Evolutionary conservation across 2,329 filamentous ascomycete species (phyloP).

Genomic region (Kalmusia sp.): DNA sequence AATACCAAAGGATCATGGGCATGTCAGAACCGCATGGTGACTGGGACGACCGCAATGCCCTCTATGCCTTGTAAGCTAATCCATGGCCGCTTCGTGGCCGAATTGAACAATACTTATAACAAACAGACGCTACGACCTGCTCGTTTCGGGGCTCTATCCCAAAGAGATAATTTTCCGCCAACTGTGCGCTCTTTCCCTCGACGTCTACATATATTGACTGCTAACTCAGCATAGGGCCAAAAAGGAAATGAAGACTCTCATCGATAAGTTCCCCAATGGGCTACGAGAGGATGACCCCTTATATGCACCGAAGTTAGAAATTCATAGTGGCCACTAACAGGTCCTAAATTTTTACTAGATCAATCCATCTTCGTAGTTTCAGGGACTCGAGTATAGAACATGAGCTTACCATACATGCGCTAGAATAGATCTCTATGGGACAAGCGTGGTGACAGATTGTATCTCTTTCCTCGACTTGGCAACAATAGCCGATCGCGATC

Average conservation of each 20-base stretch:
- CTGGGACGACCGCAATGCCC: not conserved
- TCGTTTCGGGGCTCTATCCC: not conserved
- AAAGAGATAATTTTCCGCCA: not conserved
- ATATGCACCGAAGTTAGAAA: not conserved
- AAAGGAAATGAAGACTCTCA: not conserved
- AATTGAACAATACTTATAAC: not conserved
- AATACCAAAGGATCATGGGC: constrained; percentile 11
- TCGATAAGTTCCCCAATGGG: not conserved
- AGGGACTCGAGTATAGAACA: too few species aligned
- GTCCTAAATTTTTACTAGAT: not conserved
- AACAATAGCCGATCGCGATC: too few species aligned
- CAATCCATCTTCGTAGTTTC: not conserved
- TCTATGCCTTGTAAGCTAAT: not conserved
- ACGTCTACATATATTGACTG: not conserved
- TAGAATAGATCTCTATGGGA: too few species aligned
- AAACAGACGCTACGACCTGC: not conserved
- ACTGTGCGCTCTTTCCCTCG: not conserved
- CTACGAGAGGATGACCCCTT: not conserved
- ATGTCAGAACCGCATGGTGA: constrained; percentile 9
- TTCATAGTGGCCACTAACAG: not conserved
- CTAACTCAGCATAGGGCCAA: not conserved
- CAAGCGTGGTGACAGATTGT: too few species aligned
- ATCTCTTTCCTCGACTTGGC: too few species aligned
- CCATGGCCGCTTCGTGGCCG: not conserved
- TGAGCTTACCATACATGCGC: too few species aligned